Evolutionary conservation across 1,284 basidiomycete genomes (phyloP).

Genomic region (Apiotrichum veenhuisii): DNA sequence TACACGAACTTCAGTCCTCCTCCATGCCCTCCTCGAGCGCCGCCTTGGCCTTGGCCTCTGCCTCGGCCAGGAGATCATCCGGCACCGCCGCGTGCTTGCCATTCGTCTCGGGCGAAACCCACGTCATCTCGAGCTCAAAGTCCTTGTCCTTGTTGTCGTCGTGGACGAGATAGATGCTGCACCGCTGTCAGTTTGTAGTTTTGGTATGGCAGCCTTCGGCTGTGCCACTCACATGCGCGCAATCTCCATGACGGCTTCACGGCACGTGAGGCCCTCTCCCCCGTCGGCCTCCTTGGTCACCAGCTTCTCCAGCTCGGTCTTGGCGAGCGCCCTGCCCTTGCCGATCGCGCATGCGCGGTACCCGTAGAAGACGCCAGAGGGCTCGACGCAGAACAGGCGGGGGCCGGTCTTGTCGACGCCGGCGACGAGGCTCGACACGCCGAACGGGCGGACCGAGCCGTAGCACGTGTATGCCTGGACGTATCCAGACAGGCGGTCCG

Average conservation of each 20-base stretch:
- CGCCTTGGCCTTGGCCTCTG: slow-evolving; percentile 83
- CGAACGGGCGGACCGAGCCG: slow-evolving; percentile 96
- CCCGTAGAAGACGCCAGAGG: slow-evolving; percentile 89
- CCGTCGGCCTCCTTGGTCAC: slow-evolving; percentile 30
- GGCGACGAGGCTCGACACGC: slow-evolving; percentile 86
- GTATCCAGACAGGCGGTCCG: slow-evolving; percentile 85
- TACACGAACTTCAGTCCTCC: slow-evolving; percentile 49
- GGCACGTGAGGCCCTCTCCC: slow-evolving; percentile 52
- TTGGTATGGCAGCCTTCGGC: not conserved
- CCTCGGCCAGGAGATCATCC: slow-evolving; percentile 75
- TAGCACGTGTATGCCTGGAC: slow-evolving; percentile 97
- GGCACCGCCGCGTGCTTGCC: slow-evolving; percentile 79
- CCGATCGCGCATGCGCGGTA: slow-evolving; percentile 92
- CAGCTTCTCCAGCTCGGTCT: slow-evolving; percentile 97
- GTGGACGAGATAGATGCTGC: slow-evolving; percentile 93
- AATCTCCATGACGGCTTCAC: slow-evolving; percentile 88
- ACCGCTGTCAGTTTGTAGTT: slow-evolving; percentile 7
- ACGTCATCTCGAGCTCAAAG: slow-evolving; percentile 97
- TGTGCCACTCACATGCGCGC: slow-evolving; percentile 74
- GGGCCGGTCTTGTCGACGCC: slow-evolving; percentile 87
- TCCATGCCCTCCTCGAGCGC: slow-evolving; percentile 83
- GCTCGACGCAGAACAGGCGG: slow-evolving; percentile 85
- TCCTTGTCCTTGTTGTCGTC: slow-evolving; percentile 84
- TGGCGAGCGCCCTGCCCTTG: slow-evolving; percentile 93
- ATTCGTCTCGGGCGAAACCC: slow-evolving; percentile 85